phyloP scores from a whole-genome alignment of 2,329 filamentous ascomycete genomes.

The Cladosporium oxysporum region DNA sequence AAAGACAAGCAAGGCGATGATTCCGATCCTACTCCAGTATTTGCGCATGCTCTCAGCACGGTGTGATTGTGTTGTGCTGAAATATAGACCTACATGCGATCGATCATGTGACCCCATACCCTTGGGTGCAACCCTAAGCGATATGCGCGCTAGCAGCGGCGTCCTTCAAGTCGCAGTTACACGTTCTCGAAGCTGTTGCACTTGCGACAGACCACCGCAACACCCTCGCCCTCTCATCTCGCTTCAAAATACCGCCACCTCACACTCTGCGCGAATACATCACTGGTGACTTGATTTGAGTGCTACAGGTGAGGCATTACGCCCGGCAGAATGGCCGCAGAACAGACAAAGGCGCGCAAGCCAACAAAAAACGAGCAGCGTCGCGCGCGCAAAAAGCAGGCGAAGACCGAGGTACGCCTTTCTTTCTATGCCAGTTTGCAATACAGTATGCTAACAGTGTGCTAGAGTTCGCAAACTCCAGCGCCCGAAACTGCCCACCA shows the following conservation, averaged over 20 bases:
- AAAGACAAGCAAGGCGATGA: neutral
- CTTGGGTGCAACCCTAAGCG: neutral
- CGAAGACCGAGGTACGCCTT: slow-evolving; percentile 62
- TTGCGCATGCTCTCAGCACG: neutral
- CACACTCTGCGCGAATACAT: neutral
- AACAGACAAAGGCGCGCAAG: slow-evolving; percentile 53
- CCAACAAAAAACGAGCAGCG: slow-evolving; percentile 93
- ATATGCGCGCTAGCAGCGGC: slow-evolving; percentile 1
- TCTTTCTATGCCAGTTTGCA: neutral
- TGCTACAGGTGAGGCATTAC: slow-evolving; percentile 29
- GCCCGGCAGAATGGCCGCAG: slow-evolving; percentile 36
- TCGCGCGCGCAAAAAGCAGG: slow-evolving; percentile 90
- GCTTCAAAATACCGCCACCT: neutral
- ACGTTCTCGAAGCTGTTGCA: neutral
- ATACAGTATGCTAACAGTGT: slow-evolving; percentile 1
- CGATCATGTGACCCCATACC: neutral
- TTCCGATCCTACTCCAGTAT: neutral
- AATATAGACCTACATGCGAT: neutral
- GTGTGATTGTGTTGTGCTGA: neutral
- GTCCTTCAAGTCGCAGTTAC: neutral
- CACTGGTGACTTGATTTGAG: neutral
- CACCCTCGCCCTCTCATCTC: neutral
- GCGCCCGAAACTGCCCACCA: slow-evolving; percentile 30
- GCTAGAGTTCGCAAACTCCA: slow-evolving; percentile 33
- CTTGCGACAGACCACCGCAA: neutral